Evolutionary conservation across 371 early-diverging fungal genomes (phyloP).

Genomic region (Haplosporangium sp.): DNA sequence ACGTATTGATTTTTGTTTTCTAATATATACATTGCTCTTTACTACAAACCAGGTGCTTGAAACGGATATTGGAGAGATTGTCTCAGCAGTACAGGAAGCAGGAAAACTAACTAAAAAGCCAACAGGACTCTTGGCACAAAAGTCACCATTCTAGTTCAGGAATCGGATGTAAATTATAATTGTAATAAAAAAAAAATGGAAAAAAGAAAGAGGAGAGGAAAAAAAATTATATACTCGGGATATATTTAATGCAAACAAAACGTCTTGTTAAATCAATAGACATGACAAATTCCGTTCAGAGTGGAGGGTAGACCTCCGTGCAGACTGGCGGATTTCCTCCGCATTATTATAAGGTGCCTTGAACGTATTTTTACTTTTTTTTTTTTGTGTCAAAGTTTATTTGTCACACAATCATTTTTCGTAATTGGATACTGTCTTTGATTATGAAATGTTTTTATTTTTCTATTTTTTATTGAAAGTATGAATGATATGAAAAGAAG

Average conservation of each 20-base stretch:
- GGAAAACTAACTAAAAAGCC: slow-evolving; percentile 65
- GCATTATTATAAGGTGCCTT: neutral
- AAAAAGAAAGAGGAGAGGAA: no score
- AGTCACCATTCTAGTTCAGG: slow-evolving; percentile 35
- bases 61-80: slow-evolving; percentile 74
- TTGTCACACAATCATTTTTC: neutral
- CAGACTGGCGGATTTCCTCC: slow-evolving; percentile 1
- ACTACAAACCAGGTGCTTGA: slow-evolving; percentile 62
- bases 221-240: neutral
- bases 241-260: no score
- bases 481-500: slow-evolving; percentile 24
- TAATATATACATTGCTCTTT: neutral
- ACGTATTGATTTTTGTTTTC: no score
- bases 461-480: neutral
- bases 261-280: no score
- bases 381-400: neutral
- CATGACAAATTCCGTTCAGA: neutral
- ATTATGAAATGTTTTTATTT: no score
- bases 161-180: neutral
- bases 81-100: slow-evolving; percentile 69
- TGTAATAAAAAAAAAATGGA: neutral
- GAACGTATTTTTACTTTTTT: neutral
- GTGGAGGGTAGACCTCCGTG: neutral
- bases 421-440: no score
- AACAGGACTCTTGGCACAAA: slow-evolving; percentile 48